Evolutionary conservation across 164 flowering plant species (phyloP).

Genomic region (Brasenia schreberi): DNA sequence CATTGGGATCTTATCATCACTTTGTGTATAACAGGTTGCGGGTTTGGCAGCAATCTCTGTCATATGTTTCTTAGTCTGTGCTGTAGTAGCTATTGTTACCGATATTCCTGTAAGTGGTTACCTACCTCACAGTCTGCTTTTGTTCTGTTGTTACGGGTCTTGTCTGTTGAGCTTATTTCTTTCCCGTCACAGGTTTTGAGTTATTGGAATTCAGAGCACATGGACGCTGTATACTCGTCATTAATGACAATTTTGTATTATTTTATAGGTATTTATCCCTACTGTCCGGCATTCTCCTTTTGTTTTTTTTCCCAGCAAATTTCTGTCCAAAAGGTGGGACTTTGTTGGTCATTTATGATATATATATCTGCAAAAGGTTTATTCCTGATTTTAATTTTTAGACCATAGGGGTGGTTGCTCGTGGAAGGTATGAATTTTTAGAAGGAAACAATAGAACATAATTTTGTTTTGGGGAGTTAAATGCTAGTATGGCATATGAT

Average conservation of each 20-base stretch:
- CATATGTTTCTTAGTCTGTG: constrained; percentile 67
- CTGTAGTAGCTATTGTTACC: constrained; percentile 54
- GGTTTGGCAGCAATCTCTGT: constrained; percentile 71
- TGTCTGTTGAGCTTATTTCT: neutral
- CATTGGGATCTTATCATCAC: too few species aligned
- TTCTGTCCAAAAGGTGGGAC: too few species aligned
- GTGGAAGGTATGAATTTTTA: too few species aligned
- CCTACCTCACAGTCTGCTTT: neutral
- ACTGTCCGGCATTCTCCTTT: too few species aligned
- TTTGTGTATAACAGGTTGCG: constrained; percentile 48
- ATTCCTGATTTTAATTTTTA: too few species aligned
- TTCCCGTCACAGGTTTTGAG: constrained; percentile 42
- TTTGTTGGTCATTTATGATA: too few species aligned
- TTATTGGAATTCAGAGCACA: constrained; percentile 29
- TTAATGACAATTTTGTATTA: constrained; percentile 49
- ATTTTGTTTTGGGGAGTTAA: too few species aligned
- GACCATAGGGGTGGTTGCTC: too few species aligned
- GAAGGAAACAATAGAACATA: too few species aligned
- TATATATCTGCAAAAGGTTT: too few species aligned
- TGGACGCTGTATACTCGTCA: constrained; percentile 24
- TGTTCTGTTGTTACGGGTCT: neutral
- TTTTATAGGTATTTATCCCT: constrained; percentile 50
- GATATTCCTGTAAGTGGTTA: constrained; percentile 52
- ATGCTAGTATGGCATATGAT: too few species aligned
- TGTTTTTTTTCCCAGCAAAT: too few species aligned